phyloP scores from a whole-genome alignment of 305 asterid species.

The Fraxinus greggii region DNA sequence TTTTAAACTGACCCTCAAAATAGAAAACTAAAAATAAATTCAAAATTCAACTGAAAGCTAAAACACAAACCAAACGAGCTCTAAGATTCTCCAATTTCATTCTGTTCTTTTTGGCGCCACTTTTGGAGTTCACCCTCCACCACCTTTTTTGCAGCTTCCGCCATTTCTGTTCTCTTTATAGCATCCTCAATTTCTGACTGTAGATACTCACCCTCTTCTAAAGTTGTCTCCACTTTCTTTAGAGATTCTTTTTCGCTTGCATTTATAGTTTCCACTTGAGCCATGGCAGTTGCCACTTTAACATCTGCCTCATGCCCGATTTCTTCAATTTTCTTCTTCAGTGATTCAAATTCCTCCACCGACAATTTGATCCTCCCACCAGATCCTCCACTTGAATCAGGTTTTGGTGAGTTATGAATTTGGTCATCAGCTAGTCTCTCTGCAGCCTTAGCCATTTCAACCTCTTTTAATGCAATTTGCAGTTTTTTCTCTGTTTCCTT shows the following conservation, averaged over 20 bases:
- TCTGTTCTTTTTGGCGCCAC: slow-evolving; percentile 50
- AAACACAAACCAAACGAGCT: too few species aligned
- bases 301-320: slow-evolving; percentile 45
- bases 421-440: slow-evolving; percentile 58
- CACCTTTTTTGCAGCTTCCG: slow-evolving; percentile 61
- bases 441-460: slow-evolving; percentile 63
- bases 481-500: slow-evolving; percentile 58
- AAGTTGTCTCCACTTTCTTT: slow-evolving; percentile 43
- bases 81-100: slow-evolving; percentile 30
- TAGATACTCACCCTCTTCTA: slow-evolving; percentile 47
- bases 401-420: slow-evolving; percentile 42
- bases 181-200: slow-evolving; percentile 60
- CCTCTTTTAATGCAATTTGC: slow-evolving; percentile 41
- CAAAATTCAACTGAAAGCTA: too few species aligned
- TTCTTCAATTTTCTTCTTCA: slow-evolving; percentile 53
- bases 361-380: slow-evolving; percentile 53
- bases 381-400: slow-evolving; percentile 24
- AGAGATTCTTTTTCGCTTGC: slow-evolving; percentile 38
- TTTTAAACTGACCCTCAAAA: too few species aligned
- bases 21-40: too few species aligned
- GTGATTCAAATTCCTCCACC: slow-evolving; percentile 43
- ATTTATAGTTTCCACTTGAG: slow-evolving; percentile 52
- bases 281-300: slow-evolving; percentile 59
- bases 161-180: slow-evolving; percentile 61
- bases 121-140: slow-evolving; percentile 65